Percentiles rank a stretch among this genome's conserved stretches.
Conservation (phyloP, 805 yeast genomes). For the Spathaspora gorwiae region DNA sequence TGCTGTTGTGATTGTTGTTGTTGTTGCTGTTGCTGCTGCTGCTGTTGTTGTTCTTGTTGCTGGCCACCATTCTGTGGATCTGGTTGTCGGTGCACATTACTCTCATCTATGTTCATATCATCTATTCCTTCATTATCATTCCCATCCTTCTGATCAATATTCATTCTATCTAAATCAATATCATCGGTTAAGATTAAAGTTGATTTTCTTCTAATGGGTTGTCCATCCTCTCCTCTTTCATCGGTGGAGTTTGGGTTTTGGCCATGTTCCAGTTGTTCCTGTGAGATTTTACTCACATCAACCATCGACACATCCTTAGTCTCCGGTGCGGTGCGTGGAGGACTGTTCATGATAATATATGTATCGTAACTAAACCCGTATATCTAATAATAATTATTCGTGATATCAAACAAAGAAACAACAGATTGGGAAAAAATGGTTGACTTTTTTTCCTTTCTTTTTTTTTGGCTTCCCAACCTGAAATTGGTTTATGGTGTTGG, state of each 20-base stretch:
- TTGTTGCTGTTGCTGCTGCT: conserved; percentile 8
- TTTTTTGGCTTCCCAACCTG: too few relatives aligned
- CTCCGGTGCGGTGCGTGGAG: background rate
- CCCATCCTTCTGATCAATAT: conserved; percentile 29
- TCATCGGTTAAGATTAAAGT: conserved; percentile 71
- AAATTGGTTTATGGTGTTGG: too few relatives aligned
- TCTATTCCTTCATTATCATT: conserved; percentile 1
- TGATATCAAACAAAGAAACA: too few relatives aligned
- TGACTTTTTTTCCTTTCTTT: too few relatives aligned
- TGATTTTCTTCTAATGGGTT: conserved; percentile 54
- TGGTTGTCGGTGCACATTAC: conserved; percentile 12
- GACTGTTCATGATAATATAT: background rate
- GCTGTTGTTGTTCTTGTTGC: conserved; percentile 8
- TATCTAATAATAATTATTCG: too few relatives aligned
- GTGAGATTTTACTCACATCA: conserved; percentile 34
- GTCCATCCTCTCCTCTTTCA: background rate
- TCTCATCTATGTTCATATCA: conserved; percentile 16
- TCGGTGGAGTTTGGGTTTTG: conserved; percentile 3
- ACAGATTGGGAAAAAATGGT: too few relatives aligned
- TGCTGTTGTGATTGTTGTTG: conserved; percentile 7
- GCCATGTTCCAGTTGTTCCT: conserved; percentile 3
- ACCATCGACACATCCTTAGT: conserved; percentile 41
- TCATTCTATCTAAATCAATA: conserved; percentile 49
- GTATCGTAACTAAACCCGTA: too few relatives aligned
- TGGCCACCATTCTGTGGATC: conserved; percentile 10